Base-by-base conservation (phyloP, 768 basidiomycete genomes). In the Pisolithus albus region DNA sequence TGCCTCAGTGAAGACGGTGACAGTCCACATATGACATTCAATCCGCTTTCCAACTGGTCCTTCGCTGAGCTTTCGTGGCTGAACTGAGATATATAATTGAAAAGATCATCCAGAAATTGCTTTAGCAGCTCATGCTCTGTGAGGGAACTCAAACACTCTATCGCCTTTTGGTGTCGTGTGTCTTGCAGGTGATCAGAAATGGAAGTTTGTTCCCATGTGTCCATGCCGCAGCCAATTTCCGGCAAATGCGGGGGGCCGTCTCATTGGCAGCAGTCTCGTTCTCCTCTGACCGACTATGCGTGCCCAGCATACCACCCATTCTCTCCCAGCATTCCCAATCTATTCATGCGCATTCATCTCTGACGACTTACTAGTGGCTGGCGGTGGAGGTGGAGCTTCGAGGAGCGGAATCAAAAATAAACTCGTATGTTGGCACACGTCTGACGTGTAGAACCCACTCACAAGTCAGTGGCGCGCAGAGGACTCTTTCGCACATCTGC, bases 321-420 rank as follows among this genome's bases (percentile, higher is more conserved):
- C 83, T n/a, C 75, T 94, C 9, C 77, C 85, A 7, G 71, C 80
- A 1, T 97, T 95, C 64, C 95, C 95, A 0, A 84, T 96, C 46
- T 96, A 92, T 64, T 89, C 89, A 5, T 82, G 85, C 47, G 82
- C 82, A 13, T 98, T 94, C 70, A 63, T 88, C 9, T 77, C 84
- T 0, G 76, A 84, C n/a, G 73, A 79, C 21, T 74, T 80, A 23
- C 71, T 98, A 18, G 75, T 94, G 2, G 74, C 95, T 6, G 95
- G 92, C 1, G 96, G 94, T 4, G 96, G 96, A 18, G 88, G 88
- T 1, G 95, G 95, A 16, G 79, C 88, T 11, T 82, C 87, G 9
- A 80, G 80, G 55, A 92, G 79, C 48, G 96, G 96, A 4, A 87
- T 99, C 54, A 90, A 92, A 74, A 99, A 99, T 72, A 91, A 92